These are phyloP conservation scores for Trypanosoma scelopori DNA, from an alignment of 208 protist genomes.

Conservation along the genomic window DNA sequence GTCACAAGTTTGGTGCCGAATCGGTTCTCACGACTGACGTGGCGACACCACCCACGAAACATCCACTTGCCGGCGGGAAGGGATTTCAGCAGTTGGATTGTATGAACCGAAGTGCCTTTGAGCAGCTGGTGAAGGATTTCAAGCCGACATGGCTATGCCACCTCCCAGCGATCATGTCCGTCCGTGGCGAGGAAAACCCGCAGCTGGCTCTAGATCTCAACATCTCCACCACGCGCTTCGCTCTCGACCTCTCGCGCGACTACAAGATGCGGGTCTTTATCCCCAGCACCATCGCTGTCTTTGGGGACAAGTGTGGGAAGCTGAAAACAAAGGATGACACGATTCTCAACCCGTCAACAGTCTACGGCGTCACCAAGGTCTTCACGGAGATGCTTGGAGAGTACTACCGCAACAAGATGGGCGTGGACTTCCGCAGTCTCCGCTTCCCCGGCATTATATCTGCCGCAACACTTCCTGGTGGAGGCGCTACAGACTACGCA, in stretches of 20 bases:
- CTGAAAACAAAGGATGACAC: conserved; percentile 75
- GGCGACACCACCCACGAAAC: conserved; percentile 11
- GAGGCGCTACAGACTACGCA: conserved; percentile 76
- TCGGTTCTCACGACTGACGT: conserved; percentile 78
- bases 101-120: conserved; percentile 32
- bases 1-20: conserved; percentile 57
- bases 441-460: conserved; percentile 89
- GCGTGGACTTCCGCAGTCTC: conserved; percentile 89
- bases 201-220: conserved; percentile 72
- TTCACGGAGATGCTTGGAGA: conserved; percentile 87
- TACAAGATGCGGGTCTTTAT: conserved; percentile 65
- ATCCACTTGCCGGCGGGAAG: conserved; percentile 21
- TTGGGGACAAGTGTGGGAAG: conserved; percentile 72
- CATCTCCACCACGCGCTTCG: conserved; percentile 61
- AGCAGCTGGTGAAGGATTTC: conserved; percentile 51
- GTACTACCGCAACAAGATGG: conserved; percentile 74
- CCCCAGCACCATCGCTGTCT: conserved; percentile 89
- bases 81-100: conserved; percentile 37
- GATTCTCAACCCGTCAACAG: conserved; percentile 81
- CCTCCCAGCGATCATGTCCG: conserved; percentile 75
- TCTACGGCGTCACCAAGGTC: conserved; percentile 90
- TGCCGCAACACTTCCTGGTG: conserved; percentile 61
- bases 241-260: conserved; percentile 53
- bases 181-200: conserved; percentile 77
- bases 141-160: conserved; percentile 73